phyloP scores from a whole-genome alignment of 768 basidiomycete genomes.

The Lyophyllum decastes region DNA sequence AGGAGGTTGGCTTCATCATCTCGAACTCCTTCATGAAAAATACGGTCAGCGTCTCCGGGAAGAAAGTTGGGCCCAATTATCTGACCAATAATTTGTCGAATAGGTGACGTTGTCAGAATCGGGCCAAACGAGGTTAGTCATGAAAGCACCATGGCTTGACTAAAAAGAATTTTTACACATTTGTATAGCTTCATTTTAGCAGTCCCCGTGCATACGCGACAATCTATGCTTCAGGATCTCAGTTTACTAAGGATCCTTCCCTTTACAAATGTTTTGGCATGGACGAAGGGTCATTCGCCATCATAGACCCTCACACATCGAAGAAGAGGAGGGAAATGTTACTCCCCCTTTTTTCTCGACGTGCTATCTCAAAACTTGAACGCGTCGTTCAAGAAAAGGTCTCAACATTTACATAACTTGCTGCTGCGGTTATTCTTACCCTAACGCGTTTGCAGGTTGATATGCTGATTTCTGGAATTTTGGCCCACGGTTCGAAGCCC shows the following conservation, averaged over 20 bases:
- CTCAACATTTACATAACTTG: background rate
- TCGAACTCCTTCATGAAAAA: constrained; percentile 6
- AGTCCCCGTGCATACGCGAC: background rate
- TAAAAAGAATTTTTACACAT: no score
- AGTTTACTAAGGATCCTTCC: constrained; percentile 2
- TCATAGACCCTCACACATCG: constrained; percentile 3
- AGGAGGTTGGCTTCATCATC: constrained; percentile 5
- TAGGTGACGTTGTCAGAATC: constrained; percentile 2
- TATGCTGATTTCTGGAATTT: background rate
- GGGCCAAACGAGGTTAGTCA: background rate
- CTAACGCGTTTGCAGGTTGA: constrained; percentile 3
- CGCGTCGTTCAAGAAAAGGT: constrained; percentile 11
- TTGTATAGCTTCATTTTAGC: constrained; percentile 6
- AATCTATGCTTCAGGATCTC: constrained; percentile 5
- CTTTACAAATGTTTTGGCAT: constrained; percentile 5
- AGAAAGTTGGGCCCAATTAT: background rate
- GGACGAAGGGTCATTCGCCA: constrained; percentile 5
- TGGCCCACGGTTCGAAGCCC: constrained; percentile 4
- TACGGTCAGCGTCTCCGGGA: constrained; percentile 1
- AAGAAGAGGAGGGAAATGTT: constrained; percentile 7
- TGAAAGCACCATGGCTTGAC: background rate
- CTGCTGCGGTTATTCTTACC: background rate
- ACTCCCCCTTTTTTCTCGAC: constrained; percentile 11
- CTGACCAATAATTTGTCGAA: background rate
- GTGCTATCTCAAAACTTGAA: constrained; percentile 5